phyloP scores from a whole-genome alignment of 129 eudicot species.

The Saussurea involucrata region DNA sequence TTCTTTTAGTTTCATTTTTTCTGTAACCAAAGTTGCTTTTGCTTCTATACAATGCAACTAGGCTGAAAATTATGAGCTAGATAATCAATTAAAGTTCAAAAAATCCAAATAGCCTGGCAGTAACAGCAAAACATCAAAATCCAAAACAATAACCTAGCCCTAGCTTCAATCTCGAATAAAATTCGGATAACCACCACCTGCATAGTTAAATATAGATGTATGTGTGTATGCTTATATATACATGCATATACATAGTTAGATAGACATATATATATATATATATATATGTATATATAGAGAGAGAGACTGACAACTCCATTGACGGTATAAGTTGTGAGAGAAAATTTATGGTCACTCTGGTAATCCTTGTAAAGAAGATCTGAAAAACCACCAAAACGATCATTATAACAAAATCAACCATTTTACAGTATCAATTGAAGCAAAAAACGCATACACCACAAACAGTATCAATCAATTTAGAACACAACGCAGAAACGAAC shows the following conservation, averaged over 20 bases:
- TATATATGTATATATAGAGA: background rate
- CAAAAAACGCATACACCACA: background rate
- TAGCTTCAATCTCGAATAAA: background rate
- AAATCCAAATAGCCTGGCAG: background rate
- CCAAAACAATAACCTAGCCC: conserved; percentile 3
- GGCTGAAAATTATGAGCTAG: background rate
- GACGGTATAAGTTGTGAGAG: conserved; percentile 60
- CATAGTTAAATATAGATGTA: background rate
- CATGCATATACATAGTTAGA: background rate
- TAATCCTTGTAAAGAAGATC: conserved; percentile 84
- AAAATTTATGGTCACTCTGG: conserved; percentile 72
- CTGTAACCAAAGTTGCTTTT: background rate
- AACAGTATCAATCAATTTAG: background rate
- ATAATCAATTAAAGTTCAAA: background rate
- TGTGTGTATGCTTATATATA: background rate
- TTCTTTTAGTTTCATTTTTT: background rate
- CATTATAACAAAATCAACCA: background rate
- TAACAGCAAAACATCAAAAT: background rate
- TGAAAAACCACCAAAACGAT: conserved; percentile 16
- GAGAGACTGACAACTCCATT: conserved; percentile 59
- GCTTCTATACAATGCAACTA: background rate
- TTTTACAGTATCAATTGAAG: conserved; percentile 2
- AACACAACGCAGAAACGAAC: background rate
- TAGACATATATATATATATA: background rate
- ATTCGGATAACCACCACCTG: background rate